phyloP scores from a whole-genome alignment of 805 yeast genomes.

The Teunomyces pallodes region DNA sequence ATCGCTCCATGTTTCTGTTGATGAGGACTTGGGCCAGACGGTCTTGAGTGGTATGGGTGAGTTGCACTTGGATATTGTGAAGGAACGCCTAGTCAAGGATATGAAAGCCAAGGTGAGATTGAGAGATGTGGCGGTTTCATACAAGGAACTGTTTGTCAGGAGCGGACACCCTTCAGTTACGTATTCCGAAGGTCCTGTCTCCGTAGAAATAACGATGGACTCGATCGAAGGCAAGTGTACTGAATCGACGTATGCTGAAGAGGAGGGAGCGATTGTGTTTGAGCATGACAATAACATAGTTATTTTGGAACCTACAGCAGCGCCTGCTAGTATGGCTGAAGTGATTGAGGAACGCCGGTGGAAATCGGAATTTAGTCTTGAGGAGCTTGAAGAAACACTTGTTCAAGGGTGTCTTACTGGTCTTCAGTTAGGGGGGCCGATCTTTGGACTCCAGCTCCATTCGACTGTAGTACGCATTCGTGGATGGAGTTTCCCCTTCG shows the following conservation, averaged over 20 bases:
- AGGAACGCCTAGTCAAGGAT: conserved; percentile 74
- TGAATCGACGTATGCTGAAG: conserved; percentile 33
- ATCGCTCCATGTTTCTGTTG: conserved; percentile 64
- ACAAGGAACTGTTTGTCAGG: conserved; percentile 61
- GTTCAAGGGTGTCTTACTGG: conserved; percentile 60
- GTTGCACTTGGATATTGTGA: conserved; percentile 85
- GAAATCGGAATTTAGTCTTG: conserved; percentile 47
- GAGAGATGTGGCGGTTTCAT: conserved; percentile 85
- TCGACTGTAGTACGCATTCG: conserved; percentile 56
- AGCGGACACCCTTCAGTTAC: conserved; percentile 1
- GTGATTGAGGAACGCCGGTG: conserved; percentile 41
- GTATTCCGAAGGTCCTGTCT: conserved; percentile 18
- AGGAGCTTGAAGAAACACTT: conserved; percentile 51
- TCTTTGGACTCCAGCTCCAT: conserved; percentile 56
- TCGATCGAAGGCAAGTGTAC: conserved; percentile 37
- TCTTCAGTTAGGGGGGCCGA: conserved; percentile 65
- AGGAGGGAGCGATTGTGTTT: conserved; percentile 36
- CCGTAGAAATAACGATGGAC: conserved; percentile 28
- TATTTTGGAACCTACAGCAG: conserved; percentile 33
- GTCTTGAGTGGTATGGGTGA: conserved; percentile 97
- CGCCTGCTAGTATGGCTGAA: conserved; percentile 21
- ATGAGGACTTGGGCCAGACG: conserved; percentile 88
- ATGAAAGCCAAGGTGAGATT: conserved; percentile 78
- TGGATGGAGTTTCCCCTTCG: conserved; percentile 54
- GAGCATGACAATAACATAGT: conserved; percentile 49